A percentile compares a stretch with the other conserved stretches of the same genome.
These are phyloP conservation scores for Eucalyptus lansdowneana DNA, from an alignment of 345 rosid species.

Conservation along the genomic window DNA sequence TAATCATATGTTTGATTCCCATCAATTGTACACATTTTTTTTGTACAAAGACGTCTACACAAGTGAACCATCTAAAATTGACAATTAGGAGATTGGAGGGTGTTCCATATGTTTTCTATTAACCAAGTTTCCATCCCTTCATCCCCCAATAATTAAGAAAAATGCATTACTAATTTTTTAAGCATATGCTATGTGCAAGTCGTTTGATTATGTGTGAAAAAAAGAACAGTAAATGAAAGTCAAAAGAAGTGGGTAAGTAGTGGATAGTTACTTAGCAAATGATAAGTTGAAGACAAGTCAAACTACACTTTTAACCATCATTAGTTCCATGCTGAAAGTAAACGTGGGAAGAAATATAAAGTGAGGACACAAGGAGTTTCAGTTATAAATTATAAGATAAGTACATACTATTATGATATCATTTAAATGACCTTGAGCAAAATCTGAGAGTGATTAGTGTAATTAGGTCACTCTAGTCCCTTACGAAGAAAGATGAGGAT, in stretches of 20 bases:
- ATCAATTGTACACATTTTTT: background rate
- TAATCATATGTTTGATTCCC: background rate
- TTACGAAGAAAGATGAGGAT: background rate
- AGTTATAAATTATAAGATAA: background rate
- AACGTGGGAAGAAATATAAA: background rate
- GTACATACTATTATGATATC: background rate
- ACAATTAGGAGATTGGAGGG: background rate
- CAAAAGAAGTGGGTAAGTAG: background rate
- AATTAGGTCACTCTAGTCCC: background rate
- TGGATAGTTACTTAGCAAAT: background rate
- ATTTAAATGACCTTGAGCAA: background rate
- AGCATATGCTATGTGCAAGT: background rate
- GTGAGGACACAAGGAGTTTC: background rate
- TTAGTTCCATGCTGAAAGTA: background rate
- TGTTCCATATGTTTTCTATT: background rate
- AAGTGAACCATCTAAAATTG: background rate
- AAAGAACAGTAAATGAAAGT: background rate
- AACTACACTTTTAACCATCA: background rate
- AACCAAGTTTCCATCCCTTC: background rate
- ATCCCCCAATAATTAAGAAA: background rate
- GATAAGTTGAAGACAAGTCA: background rate
- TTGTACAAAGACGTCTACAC: background rate
- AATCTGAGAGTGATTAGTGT: background rate
- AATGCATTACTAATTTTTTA: background rate
- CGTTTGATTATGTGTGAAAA: background rate